A percentile compares a stretch with the other conserved stretches of the same genome.
Evolutionary conservation across 345 rosid species (phyloP).

Genomic region (Syzygium grande): DNA sequence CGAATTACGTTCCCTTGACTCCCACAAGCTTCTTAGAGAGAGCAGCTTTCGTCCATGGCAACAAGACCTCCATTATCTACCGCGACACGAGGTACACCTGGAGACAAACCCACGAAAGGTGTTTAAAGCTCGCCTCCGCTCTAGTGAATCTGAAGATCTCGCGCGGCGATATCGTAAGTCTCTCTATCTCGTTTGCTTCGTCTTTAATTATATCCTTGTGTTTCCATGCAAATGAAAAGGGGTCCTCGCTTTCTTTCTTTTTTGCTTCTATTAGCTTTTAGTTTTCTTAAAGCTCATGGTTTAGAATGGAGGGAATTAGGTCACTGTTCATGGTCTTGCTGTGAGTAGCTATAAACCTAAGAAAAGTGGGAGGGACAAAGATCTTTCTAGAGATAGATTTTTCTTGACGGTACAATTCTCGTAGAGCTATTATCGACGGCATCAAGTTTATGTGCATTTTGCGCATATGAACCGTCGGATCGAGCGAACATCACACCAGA

Average conservation of each 20-base stretch:
- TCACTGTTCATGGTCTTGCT: background rate
- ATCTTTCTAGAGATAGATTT: background rate
- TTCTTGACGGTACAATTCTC: background rate
- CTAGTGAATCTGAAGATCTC: constrained; percentile 28
- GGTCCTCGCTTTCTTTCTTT: background rate
- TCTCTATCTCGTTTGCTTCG: background rate
- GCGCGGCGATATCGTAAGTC: constrained; percentile 48
- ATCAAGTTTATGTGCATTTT: background rate
- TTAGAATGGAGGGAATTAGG: background rate
- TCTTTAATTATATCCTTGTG: background rate
- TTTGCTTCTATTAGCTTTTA: background rate
- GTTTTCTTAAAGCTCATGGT: background rate
- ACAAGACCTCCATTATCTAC: constrained; percentile 39
- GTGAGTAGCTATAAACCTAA: background rate
- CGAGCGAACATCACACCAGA: accelerated
- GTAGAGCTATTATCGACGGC: background rate
- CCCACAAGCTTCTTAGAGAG: constrained; percentile 55
- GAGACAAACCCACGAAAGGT: constrained; percentile 49
- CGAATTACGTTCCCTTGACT: constrained; percentile 48
- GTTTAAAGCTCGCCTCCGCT: constrained; percentile 65
- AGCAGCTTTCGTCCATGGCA: constrained; percentile 42
- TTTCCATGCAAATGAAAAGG: background rate
- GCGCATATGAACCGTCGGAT: background rate
- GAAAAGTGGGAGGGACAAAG: background rate
- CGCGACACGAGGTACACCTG: constrained; percentile 45